Evolutionary conservation across 1,284 basidiomycete species (phyloP).

Genomic region (Cryptococcus deneoformans): DNA sequence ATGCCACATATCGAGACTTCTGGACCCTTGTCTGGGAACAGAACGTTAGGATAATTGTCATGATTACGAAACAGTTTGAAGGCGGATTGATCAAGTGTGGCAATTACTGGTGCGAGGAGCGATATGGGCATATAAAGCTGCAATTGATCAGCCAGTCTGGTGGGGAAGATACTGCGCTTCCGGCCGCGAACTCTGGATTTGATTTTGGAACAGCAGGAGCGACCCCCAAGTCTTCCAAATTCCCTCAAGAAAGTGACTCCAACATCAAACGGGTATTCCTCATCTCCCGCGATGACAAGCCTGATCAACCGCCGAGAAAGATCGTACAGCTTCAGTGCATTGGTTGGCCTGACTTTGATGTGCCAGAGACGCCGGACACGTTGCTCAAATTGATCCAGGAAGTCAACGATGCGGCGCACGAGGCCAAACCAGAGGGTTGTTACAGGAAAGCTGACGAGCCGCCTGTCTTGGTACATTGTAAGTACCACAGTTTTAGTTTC

Average conservation of each 20-base stretch:
- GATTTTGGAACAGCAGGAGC: conserved; percentile 41
- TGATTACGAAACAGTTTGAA: conserved; percentile 90
- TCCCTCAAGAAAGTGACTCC: conserved; percentile 5
- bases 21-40: conserved; percentile 71
- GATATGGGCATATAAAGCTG: conserved; percentile 68
- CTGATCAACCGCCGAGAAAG: conserved; percentile 58
- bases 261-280: conserved; percentile 68
- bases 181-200: conserved; percentile 39
- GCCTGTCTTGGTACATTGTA: conserved; percentile 50
- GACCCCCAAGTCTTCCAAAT: conserved; percentile 3
- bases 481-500: conserved; percentile 6
- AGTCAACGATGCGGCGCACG: conserved; percentile 59
- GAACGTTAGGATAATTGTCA: conserved; percentile 56
- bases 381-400: conserved; percentile 66
- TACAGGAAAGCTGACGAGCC: conserved; percentile 31
- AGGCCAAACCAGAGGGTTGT: conserved; percentile 51
- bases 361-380: conserved; percentile 73
- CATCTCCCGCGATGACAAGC: conserved; percentile 61
- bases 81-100: conserved; percentile 87
- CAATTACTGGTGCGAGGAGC: conserved; percentile 75
- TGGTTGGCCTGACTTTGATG: conserved; percentile 92
- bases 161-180: conserved; percentile 42
- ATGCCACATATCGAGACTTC: conserved; percentile 86
- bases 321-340: conserved; percentile 76
- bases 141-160: conserved; percentile 63